Conservation (phyloP, 495 filamentous ascomycete genomes). For the Tuber brumale region DNA sequence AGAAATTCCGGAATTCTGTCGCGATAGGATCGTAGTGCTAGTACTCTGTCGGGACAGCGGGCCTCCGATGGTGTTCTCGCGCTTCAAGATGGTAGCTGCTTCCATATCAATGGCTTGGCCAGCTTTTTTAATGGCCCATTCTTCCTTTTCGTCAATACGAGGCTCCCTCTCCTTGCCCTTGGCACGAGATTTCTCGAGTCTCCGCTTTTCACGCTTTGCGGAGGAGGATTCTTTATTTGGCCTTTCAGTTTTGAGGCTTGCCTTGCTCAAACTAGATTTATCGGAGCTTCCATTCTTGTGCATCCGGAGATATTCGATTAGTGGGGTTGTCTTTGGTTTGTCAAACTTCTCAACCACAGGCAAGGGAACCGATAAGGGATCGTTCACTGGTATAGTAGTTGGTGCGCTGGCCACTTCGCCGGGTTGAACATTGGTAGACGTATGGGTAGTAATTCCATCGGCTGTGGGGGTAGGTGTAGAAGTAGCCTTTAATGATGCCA, state of each 20-base stretch:
- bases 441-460: slow-evolving; percentile 43
- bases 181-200: slow-evolving; percentile 49
- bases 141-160: slow-evolving; percentile 39
- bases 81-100: slow-evolving; percentile 47
- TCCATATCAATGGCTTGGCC: slow-evolving; percentile 56
- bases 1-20: background rate
- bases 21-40: slow-evolving; percentile 1
- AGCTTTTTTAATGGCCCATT: slow-evolving; percentile 70
- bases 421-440: slow-evolving; percentile 45
- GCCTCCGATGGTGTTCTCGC: slow-evolving; percentile 33
- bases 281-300: slow-evolving; percentile 33
- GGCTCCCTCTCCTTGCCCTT: slow-evolving; percentile 49
- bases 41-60: background rate
- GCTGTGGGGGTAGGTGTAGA: slow-evolving; percentile 37
- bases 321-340: slow-evolving; percentile 70
- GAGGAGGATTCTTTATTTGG: slow-evolving; percentile 45
- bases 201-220: slow-evolving; percentile 15
- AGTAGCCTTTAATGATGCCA: slow-evolving; percentile 50
- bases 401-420: slow-evolving; percentile 11
- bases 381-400: slow-evolving; percentile 21
- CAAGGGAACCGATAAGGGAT: slow-evolving; percentile 37
- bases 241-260: slow-evolving; percentile 49
- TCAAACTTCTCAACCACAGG: slow-evolving; percentile 52
- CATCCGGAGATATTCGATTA: slow-evolving; percentile 69
- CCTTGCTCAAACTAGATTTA: slow-evolving; percentile 48